A percentile compares a stretch with the other conserved stretches of the same genome.
These are phyloP conservation scores for Fusarium sororula DNA, from an alignment of 2,329 filamentous ascomycete species.

Conservation along the genomic window DNA sequence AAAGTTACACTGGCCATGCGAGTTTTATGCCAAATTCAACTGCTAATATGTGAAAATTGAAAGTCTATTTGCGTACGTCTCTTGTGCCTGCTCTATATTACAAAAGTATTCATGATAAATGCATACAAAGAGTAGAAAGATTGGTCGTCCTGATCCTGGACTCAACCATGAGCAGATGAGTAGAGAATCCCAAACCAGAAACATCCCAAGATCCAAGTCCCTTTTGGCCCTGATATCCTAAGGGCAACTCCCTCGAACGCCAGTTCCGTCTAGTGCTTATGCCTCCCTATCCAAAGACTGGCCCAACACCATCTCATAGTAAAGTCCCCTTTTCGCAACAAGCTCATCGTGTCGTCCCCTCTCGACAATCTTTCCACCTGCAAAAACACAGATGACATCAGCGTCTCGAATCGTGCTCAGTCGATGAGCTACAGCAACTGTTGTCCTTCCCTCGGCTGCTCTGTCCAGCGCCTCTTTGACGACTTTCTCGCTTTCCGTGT, in stretches of 20 bases:
- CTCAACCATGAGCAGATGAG: background rate
- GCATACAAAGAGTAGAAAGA: background rate
- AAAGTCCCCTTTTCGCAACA: slow-evolving; percentile 57
- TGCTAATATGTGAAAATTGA: background rate
- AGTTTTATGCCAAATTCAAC: background rate
- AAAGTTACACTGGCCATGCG: background rate
- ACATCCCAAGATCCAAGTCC: background rate
- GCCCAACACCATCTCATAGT: slow-evolving; percentile 63
- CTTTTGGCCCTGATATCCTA: background rate
- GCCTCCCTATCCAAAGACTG: slow-evolving; percentile 52
- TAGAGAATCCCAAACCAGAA: background rate
- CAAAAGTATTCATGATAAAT: background rate
- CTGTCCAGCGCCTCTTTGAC: slow-evolving; percentile 70
- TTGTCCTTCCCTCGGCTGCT: slow-evolving; percentile 56
- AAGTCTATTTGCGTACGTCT: background rate
- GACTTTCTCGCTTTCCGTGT: slow-evolving; percentile 71
- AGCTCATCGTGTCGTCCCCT: slow-evolving; percentile 69
- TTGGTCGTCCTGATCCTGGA: background rate
- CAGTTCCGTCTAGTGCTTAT: background rate
- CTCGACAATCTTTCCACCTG: slow-evolving; percentile 58
- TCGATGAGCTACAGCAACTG: slow-evolving; percentile 73
- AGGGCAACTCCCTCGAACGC: background rate
- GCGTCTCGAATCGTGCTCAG: slow-evolving; percentile 65
- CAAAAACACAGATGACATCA: slow-evolving; percentile 70
- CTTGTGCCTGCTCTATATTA: background rate